These are phyloP conservation scores for Tubosaeta brunneosetosa DNA, from an alignment of 768 basidiomycete species.

Conservation along the genomic window DNA sequence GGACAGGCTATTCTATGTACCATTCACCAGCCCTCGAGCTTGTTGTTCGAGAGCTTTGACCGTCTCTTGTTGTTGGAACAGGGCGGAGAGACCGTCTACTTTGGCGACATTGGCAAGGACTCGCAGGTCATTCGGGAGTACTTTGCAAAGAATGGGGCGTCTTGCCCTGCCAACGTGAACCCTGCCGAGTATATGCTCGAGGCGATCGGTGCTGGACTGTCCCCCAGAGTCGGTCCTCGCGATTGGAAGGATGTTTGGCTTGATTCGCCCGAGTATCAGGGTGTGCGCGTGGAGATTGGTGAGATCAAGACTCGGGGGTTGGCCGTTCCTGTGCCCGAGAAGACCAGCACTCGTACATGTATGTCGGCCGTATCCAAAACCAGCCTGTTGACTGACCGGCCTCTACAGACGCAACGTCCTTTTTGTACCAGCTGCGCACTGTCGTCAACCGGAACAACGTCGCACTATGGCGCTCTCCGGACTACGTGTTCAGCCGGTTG, in stretches of 20 bases:
- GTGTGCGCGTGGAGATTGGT: slow-evolving; percentile 40
- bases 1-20: slow-evolving; percentile 90
- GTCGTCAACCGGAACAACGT: slow-evolving; percentile 64
- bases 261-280: slow-evolving; percentile 56
- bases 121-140: slow-evolving; percentile 67
- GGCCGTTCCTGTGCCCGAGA: slow-evolving; percentile 37
- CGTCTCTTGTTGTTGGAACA: slow-evolving; percentile 61
- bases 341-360: slow-evolving; percentile 46
- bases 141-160: slow-evolving; percentile 66
- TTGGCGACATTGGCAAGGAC: slow-evolving; percentile 80
- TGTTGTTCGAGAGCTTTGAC: slow-evolving; percentile 86
- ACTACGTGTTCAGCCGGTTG: slow-evolving; percentile 80
- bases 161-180: slow-evolving; percentile 73
- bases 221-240: slow-evolving; percentile 64
- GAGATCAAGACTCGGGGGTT: slow-evolving; percentile 46
- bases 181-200: slow-evolving; percentile 78
- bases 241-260: slow-evolving; percentile 90
- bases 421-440: slow-evolving; percentile 65
- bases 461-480: slow-evolving; percentile 78
- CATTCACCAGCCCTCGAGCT: slow-evolving; percentile 83
- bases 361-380: slow-evolving; percentile 10
- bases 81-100: slow-evolving; percentile 92
- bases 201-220: slow-evolving; percentile 81
- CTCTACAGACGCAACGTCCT: slow-evolving; percentile 62
- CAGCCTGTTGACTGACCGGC: not conserved